phyloP scores from a whole-genome alignment of 176 grass and related monocot genomes.

The Aegilops umbellulata region DNA sequence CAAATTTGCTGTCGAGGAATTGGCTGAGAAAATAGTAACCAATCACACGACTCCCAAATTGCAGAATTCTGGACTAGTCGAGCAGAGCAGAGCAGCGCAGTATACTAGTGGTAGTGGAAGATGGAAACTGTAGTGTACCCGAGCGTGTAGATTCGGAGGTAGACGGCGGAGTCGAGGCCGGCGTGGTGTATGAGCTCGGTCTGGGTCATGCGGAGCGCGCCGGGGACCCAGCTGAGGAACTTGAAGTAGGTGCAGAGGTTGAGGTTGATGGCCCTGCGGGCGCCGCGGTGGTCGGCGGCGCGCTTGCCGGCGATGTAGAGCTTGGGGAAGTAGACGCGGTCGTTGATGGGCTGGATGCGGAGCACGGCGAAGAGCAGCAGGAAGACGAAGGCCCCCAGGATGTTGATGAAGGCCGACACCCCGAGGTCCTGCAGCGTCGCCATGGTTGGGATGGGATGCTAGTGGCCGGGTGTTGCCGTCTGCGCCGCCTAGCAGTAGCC shows the following conservation, averaged over 20 bases:
- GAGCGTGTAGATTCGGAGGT: slow-evolving; percentile 93
- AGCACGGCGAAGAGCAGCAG: slow-evolving; percentile 84
- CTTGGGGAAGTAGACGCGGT: slow-evolving; percentile 95
- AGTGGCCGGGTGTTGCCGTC: not conserved
- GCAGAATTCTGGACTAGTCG: not conserved
- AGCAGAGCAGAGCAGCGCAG: not conserved
- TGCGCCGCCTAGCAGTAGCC: not conserved
- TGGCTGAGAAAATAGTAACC: too few relatives aligned
- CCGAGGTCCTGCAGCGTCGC: slow-evolving; percentile 83
- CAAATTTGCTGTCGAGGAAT: not conserved
- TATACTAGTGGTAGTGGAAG: too few relatives aligned
- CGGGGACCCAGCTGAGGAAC: slow-evolving; percentile 94
- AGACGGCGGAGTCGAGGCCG: slow-evolving; percentile 87
- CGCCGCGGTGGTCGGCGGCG: slow-evolving; percentile 26
- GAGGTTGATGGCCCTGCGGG: slow-evolving; percentile 81
- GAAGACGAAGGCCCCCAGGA: slow-evolving; percentile 72
- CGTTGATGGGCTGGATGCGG: slow-evolving; percentile 93
- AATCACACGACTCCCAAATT: too few relatives aligned
- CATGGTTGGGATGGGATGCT: slow-evolving; percentile 24
- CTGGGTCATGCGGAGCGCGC: slow-evolving; percentile 71
- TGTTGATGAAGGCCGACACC: slow-evolving; percentile 97
- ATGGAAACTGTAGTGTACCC: slow-evolving; percentile 26
- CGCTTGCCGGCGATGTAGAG: slow-evolving; percentile 62
- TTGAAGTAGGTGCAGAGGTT: slow-evolving; percentile 79
- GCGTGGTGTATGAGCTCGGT: slow-evolving; percentile 73